Evolutionary conservation across 2,329 filamentous ascomycete genomes (phyloP).

Genomic region (Pyrenophora teres): DNA sequence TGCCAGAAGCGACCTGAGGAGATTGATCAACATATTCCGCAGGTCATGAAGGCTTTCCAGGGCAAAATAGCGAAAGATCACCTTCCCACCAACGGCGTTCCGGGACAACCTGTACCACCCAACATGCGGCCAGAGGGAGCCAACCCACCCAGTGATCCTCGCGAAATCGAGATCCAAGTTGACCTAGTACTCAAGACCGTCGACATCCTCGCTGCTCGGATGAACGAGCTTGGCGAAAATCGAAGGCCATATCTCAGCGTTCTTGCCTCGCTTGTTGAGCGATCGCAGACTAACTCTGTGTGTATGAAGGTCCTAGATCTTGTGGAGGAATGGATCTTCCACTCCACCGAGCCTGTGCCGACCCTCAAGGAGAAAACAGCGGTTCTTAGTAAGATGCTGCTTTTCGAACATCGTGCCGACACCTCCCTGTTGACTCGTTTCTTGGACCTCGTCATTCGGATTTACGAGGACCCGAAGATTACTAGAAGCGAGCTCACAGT

Average conservation of each 20-base stretch:
- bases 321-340: slow-evolving; percentile 96
- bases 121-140: slow-evolving; percentile 59
- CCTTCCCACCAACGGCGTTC: slow-evolving; percentile 65
- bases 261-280: slow-evolving; percentile 90
- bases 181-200: slow-evolving; percentile 93
- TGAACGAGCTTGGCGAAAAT: slow-evolving; percentile 90
- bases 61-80: slow-evolving; percentile 92
- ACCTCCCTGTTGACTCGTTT: slow-evolving; percentile 88
- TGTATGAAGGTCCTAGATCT: slow-evolving; percentile 93
- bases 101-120: slow-evolving; percentile 38
- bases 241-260: slow-evolving; percentile 93
- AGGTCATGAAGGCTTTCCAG: slow-evolving; percentile 92
- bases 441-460: slow-evolving; percentile 91
- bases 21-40: slow-evolving; percentile 85
- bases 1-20: slow-evolving; percentile 82
- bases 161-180: slow-evolving; percentile 87
- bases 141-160: slow-evolving; percentile 67
- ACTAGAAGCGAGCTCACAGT: slow-evolving; percentile 94
- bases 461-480: slow-evolving; percentile 97
- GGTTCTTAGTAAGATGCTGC: slow-evolving; percentile 97
- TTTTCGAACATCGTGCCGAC: slow-evolving; percentile 86
- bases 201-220: slow-evolving; percentile 86
- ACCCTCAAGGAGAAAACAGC: slow-evolving; percentile 99
- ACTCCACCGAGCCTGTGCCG: slow-evolving; percentile 91
- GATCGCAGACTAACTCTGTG: slow-evolving; percentile 82